Percentiles rank a stretch among this genome's conserved stretches.
These are phyloP conservation scores for Geotrichum aggregatum DNA, from an alignment of 1,139 yeast species.

Conservation along the genomic window DNA sequence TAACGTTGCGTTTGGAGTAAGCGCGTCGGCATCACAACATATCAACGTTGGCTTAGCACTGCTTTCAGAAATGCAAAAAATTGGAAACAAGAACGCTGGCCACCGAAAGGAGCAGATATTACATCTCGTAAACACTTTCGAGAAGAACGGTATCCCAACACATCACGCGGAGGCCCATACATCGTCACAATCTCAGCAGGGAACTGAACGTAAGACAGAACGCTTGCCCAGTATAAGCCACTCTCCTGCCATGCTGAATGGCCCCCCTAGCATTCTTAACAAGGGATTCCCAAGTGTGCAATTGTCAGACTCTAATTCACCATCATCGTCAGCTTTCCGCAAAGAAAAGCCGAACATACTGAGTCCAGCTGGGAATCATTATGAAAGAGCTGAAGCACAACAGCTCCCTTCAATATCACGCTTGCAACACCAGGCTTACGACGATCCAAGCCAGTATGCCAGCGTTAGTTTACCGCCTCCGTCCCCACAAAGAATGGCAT, in stretches of 20 bases:
- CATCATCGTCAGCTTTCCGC: not conserved
- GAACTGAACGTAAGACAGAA: not conserved
- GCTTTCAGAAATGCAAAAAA: slow-evolving; percentile 5
- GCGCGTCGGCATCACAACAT: slow-evolving; percentile 30
- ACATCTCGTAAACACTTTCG: slow-evolving; percentile 12
- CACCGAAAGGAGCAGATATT: slow-evolving; percentile 7
- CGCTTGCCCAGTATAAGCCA: slow-evolving; percentile 15
- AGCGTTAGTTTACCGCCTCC: slow-evolving; percentile 15
- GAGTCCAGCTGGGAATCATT: not conserved
- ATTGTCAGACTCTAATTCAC: not conserved
- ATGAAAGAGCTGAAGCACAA: slow-evolving; percentile 1
- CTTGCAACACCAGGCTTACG: slow-evolving; percentile 9
- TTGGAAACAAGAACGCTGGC: slow-evolving; percentile 9
- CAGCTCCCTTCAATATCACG: slow-evolving; percentile 17
- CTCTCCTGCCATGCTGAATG: not conserved
- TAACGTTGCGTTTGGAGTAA: slow-evolving; percentile 79
- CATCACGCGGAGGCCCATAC: not conserved
- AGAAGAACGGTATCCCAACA: slow-evolving; percentile 11
- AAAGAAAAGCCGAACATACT: not conserved
- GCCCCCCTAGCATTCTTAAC: not conserved
- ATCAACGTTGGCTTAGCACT: slow-evolving; percentile 11
- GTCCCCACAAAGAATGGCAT: slow-evolving; percentile 6
- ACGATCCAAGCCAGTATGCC: slow-evolving; percentile 5
- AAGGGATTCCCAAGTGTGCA: not conserved
- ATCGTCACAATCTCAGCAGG: not conserved